Conservation (phyloP, 805 yeast genomes). For the Yarrowia sp. region DNA sequence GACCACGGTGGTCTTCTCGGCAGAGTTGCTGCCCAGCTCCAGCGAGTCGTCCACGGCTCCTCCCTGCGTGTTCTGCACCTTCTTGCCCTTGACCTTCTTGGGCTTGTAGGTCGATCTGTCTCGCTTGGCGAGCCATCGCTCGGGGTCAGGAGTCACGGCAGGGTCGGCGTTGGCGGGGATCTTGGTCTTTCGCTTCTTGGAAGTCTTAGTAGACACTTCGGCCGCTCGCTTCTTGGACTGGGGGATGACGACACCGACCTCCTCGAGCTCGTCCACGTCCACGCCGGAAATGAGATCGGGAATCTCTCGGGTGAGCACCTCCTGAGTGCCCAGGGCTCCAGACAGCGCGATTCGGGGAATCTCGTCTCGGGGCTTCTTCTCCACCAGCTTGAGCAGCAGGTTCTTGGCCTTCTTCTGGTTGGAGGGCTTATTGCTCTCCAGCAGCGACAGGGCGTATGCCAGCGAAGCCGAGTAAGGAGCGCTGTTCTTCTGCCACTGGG, state of each 20-base stretch:
- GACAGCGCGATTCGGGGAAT: constrained; percentile 48
- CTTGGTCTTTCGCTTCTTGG: constrained; percentile 50
- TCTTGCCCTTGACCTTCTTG: constrained; percentile 66
- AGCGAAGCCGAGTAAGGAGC: constrained; percentile 39
- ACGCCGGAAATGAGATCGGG: constrained; percentile 43
- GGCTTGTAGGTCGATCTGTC: constrained; percentile 86
- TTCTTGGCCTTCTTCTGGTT: constrained; percentile 46
- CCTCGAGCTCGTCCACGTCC: constrained; percentile 45
- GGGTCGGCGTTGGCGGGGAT: constrained; percentile 55
- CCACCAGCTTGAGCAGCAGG: constrained; percentile 46
- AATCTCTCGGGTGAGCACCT: constrained; percentile 42
- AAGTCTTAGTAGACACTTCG: constrained; percentile 42
- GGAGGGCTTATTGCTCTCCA: constrained; percentile 45
- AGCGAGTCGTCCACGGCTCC: constrained; percentile 55
- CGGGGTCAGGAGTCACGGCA: constrained; percentile 60
- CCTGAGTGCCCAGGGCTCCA: constrained; percentile 45
- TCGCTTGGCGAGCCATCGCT: constrained; percentile 90
- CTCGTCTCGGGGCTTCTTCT: constrained; percentile 33
- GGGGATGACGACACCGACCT: constrained; percentile 43
- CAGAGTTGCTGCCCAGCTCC: constrained; percentile 39
- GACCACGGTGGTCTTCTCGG: constrained; percentile 40
- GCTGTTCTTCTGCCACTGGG: constrained; percentile 43
- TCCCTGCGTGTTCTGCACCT: constrained; percentile 60
- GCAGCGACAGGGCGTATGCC: constrained; percentile 52
- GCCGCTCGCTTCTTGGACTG: constrained; percentile 48